Evolutionary conservation across 2,329 filamentous ascomycete genomes (phyloP).

Genomic region (Metarhizium guizhouense): DNA sequence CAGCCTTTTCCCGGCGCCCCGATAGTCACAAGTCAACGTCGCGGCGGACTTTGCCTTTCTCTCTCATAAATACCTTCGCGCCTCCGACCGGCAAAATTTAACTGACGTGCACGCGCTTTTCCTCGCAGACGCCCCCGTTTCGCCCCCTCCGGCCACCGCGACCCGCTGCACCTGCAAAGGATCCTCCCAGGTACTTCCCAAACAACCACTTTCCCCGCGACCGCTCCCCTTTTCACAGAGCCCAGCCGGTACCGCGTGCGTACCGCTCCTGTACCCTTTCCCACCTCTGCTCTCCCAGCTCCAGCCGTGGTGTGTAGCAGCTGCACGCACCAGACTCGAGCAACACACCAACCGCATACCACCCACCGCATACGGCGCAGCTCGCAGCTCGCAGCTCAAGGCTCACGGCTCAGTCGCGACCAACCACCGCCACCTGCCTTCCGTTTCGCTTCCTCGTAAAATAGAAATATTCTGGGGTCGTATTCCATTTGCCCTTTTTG

Average conservation of each 20-base stretch:
- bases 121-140: constrained; percentile 28
- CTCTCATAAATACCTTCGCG: constrained; percentile 38
- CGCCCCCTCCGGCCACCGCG: constrained; percentile 10
- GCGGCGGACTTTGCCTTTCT: constrained; percentile 25
- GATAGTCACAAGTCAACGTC: constrained; percentile 28
- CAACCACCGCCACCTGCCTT: constrained; percentile 5
- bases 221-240: not conserved
- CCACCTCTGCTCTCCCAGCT: not conserved
- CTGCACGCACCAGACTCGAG: not conserved
- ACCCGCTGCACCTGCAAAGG: constrained; percentile 11
- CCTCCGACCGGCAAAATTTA: constrained; percentile 33
- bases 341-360: not conserved
- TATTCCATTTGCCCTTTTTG: not conserved
- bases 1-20: constrained; percentile 23
- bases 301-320: not conserved
- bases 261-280: constrained; percentile 1
- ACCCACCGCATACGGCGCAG: constrained; percentile 6
- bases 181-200: constrained; percentile 11
- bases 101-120: constrained; percentile 39
- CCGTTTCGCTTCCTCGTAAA: not conserved
- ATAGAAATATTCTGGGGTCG: not conserved
- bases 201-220: not conserved
- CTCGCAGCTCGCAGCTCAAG: not conserved
- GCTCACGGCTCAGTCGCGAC: constrained; percentile 6
- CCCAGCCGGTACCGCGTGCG: not conserved